A percentile compares a stretch with the other conserved stretches of the same genome.
Conservation (phyloP, 805 yeast genomes). For the Candida palmyrensis region DNA sequence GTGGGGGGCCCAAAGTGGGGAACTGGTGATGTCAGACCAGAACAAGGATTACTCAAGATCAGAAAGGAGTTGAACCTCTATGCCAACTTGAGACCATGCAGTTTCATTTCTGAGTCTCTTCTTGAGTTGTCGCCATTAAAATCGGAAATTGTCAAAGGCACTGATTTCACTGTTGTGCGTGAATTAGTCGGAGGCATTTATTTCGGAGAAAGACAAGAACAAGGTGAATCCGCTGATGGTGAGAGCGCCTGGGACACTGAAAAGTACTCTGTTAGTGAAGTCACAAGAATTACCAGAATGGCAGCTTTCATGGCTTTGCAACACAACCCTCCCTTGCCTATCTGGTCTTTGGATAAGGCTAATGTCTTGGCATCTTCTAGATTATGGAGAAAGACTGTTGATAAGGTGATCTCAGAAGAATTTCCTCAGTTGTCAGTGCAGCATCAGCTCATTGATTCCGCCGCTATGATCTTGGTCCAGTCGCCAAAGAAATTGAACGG, state of each 20-base stretch:
- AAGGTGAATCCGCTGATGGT: constrained; percentile 55
- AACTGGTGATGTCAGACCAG: constrained; percentile 93
- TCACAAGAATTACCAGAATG: constrained; percentile 94
- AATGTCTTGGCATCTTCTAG: constrained; percentile 95
- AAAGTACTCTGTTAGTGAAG: constrained; percentile 85
- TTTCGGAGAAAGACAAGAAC: constrained; percentile 94
- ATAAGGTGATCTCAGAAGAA: constrained; percentile 76
- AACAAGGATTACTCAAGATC: constrained; percentile 90
- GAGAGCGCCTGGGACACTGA: constrained; percentile 94
- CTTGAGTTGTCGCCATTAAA: constrained; percentile 85
- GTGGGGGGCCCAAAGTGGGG: constrained; percentile 99
- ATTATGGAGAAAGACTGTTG: constrained; percentile 93
- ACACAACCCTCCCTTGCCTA: constrained; percentile 86
- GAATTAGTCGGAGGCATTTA: constrained; percentile 98
- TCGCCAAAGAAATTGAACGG: constrained; percentile 91
- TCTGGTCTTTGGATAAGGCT: constrained; percentile 97
- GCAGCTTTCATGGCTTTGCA: constrained; percentile 96
- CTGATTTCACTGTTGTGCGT: constrained; percentile 89
- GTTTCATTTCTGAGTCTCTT: constrained; percentile 80
- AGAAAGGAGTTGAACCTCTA: constrained; percentile 91
- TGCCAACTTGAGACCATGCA: constrained; percentile 96
- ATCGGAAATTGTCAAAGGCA: constrained; percentile 79
- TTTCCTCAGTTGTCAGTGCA: constrained; percentile 85
- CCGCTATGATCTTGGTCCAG: constrained; percentile 96
- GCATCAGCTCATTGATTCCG: constrained; percentile 96